These are phyloP conservation scores for Citrus sinensis DNA, from an alignment of 345 rosid genomes.

Conservation along the genomic window DVS_A1.0 CM039169.1:29812501-29813000, in stretches of 20 bases:
- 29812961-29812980: conserved; percentile 61
- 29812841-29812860: conserved; percentile 47
- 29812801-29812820: too few relatives aligned
- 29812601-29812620: too few relatives aligned
- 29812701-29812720: not conserved
- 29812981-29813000: too few relatives aligned
- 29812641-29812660: not conserved
- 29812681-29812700: not conserved
- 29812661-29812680: too few relatives aligned
- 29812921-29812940: conserved; percentile 35
- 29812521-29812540: not conserved
- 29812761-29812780: too few relatives aligned
- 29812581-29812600: not conserved
- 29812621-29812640: not conserved
- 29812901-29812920: conserved; percentile 81
- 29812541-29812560: not conserved
- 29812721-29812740: not conserved
- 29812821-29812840: too few relatives aligned
- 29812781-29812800: too few relatives aligned
- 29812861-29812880: conserved; percentile 72
- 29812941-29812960: conserved; percentile 48
- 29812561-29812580: not conserved
- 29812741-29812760: not conserved
- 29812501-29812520: not conserved
- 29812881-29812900: conserved; percentile 73